phyloP scores from a whole-genome alignment of 1,284 basidiomycete genomes.

The Pseudozyma sp. region DNA sequence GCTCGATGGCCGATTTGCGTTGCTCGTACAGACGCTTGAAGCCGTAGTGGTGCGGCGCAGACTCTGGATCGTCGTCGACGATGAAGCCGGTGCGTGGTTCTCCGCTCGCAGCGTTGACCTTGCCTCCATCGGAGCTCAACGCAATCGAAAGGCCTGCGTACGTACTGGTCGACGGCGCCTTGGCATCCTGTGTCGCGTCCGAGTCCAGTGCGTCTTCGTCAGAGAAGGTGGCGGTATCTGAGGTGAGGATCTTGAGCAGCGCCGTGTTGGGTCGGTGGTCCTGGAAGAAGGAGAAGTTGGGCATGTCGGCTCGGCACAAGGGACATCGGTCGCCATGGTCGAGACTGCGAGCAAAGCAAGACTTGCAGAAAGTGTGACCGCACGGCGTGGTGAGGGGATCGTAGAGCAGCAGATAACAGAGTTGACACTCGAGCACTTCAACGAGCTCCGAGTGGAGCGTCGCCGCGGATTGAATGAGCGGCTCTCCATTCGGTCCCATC shows the following conservation, averaged over 20 bases:
- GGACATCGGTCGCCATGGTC: conserved; percentile 87
- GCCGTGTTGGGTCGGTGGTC: conserved; percentile 71
- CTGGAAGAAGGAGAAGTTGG: conserved; percentile 82
- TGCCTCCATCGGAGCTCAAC: conserved; percentile 1
- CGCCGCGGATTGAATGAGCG: conserved; percentile 47
- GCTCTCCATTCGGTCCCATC: conserved; percentile 30
- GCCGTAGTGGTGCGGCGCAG: conserved; percentile 39
- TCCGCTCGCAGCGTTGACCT: neutral
- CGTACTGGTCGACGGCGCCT: conserved; percentile 2
- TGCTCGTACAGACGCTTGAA: conserved; percentile 70
- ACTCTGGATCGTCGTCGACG: conserved; percentile 44
- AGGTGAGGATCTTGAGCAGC: conserved; percentile 52
- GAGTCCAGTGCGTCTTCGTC: conserved; percentile 38
- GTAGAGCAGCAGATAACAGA: conserved; percentile 85
- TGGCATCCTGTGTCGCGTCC: conserved; percentile 31
- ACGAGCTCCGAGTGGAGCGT: conserved; percentile 73
- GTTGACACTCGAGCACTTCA: conserved; percentile 84
- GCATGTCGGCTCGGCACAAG: conserved; percentile 82
- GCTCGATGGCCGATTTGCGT: conserved; percentile 75
- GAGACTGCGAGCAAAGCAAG: conserved; percentile 86
- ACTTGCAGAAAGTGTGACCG: conserved; percentile 92
- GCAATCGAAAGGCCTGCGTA: conserved; percentile 34
- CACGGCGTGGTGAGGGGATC: conserved; percentile 91
- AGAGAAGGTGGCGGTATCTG: conserved; percentile 45
- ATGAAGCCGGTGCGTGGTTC: conserved; percentile 13